These are phyloP conservation scores for Diutina scorzettiae DNA, from an alignment of 1,139 yeast species.

Conservation along the genomic window DNA sequence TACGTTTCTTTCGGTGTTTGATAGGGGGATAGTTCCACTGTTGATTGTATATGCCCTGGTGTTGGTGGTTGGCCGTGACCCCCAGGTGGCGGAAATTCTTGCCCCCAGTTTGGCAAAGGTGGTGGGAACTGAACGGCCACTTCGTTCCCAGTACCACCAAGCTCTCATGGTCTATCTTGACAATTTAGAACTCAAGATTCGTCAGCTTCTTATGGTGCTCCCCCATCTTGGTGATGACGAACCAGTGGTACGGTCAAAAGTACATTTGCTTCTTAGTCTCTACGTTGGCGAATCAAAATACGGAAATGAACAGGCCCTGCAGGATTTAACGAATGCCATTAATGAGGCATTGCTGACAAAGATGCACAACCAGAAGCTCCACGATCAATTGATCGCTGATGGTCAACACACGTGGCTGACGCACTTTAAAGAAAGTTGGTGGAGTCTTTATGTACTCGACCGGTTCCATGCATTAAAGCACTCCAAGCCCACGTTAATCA, in stretches of 20 bases:
- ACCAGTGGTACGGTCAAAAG: constrained; percentile 18
- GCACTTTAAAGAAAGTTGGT: neutral
- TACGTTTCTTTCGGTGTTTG: constrained; percentile 19
- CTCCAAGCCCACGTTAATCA: neutral
- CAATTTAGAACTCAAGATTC: constrained; percentile 21
- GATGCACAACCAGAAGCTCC: neutral
- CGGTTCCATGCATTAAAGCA: neutral
- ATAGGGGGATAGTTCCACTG: constrained; percentile 14
- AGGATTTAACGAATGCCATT: constrained; percentile 22
- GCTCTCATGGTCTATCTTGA: constrained; percentile 14
- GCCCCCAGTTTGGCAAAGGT: constrained; percentile 12
- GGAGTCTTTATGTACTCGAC: neutral
- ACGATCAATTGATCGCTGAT: neutral
- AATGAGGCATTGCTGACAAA: constrained; percentile 9
- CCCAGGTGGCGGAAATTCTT: constrained; percentile 18
- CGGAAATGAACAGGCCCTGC: constrained; percentile 28
- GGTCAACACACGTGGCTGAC: neutral
- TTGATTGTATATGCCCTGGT: constrained; percentile 19
- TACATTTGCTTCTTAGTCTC: constrained; percentile 19
- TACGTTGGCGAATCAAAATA: constrained; percentile 20
- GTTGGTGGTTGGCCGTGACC: constrained; percentile 19
- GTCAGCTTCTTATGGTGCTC: constrained; percentile 22
- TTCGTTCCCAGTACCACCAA: constrained; percentile 7
- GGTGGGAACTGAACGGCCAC: constrained; percentile 8
- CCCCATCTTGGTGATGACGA: constrained; percentile 29